Conservation (phyloP, 2,329 filamentous ascomycete species). For the Penicillium sp. region DNA sequence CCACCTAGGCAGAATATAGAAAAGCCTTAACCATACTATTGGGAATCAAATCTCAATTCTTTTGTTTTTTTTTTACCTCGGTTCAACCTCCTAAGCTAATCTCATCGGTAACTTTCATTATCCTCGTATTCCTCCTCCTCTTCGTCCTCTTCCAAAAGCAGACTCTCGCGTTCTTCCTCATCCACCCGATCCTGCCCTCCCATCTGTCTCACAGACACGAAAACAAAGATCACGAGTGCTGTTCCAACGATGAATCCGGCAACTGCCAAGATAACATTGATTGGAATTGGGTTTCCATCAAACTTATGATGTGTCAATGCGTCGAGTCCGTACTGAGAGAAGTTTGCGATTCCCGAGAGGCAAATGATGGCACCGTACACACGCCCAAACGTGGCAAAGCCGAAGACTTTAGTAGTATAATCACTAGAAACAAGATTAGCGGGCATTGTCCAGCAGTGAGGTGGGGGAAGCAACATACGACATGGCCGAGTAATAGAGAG, state of each 20-base stretch:
- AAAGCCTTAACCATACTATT: neutral
- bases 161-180: conserved; percentile 26
- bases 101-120: neutral
- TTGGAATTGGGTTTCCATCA: conserved; percentile 68
- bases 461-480: conserved; percentile 51
- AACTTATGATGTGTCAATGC: conserved; percentile 72
- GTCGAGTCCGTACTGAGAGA: conserved; percentile 76
- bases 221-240: conserved; percentile 65
- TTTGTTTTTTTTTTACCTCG: neutral
- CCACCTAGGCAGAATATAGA: neutral
- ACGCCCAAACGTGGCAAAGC: conserved; percentile 85
- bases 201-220: conserved; percentile 19
- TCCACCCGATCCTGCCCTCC: conserved; percentile 9
- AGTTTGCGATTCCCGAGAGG: conserved; percentile 76
- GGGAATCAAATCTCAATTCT: neutral
- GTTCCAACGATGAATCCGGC: conserved; percentile 64
- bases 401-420: conserved; percentile 88
- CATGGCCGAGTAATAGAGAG: conserved; percentile 87
- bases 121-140: conserved; percentile 10
- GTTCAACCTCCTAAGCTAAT: neutral
- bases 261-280: conserved; percentile 67
- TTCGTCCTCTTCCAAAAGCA: conserved; percentile 24
- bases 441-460: neutral
- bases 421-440: conserved; percentile 50
- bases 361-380: conserved; percentile 91